phyloP scores from a whole-genome alignment of 225 moss, liverwort and hornwort species.

The Marchantia polymorpha region DNA sequence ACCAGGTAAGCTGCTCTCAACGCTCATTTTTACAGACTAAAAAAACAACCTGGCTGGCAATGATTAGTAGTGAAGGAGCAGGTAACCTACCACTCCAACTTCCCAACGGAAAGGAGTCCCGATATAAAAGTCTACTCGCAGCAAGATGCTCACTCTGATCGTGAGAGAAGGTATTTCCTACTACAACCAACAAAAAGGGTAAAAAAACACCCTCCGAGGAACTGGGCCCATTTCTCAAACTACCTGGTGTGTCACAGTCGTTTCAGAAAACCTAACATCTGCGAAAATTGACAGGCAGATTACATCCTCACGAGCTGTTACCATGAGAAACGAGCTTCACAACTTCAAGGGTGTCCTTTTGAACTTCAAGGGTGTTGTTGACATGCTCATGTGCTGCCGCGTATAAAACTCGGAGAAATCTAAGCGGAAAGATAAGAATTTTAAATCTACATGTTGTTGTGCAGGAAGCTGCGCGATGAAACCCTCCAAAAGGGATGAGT shows the following conservation, averaged over 20 bases:
- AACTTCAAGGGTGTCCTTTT: slow-evolving; percentile 39
- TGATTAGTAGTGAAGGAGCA: neutral
- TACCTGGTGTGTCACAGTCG: neutral
- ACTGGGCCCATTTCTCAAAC: neutral
- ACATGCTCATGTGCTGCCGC: slow-evolving; percentile 89
- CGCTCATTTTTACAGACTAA: slow-evolving; percentile 17
- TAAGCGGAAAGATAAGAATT: slow-evolving; percentile 93
- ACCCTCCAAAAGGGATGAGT: slow-evolving; percentile 81
- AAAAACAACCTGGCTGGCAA: slow-evolving; percentile 9
- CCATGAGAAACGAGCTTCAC: slow-evolving; percentile 12
- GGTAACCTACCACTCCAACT: slow-evolving; percentile 3
- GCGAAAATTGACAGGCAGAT: neutral
- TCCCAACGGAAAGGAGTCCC: slow-evolving; percentile 5
- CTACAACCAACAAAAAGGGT: neutral
- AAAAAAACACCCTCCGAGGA: neutral
- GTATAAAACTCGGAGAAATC: slow-evolving; percentile 99
- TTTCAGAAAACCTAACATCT: neutral
- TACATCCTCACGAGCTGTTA: neutral
- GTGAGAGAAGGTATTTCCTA: neutral
- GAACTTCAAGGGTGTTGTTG: slow-evolving; percentile 60
- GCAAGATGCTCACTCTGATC: neutral
- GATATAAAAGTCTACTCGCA: neutral
- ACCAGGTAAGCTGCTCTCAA: slow-evolving; percentile 16
- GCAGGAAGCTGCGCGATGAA: slow-evolving; percentile 95
- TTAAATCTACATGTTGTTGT: slow-evolving; percentile 94